Conservation (phyloP, 2,329 filamentous ascomycete species). For the Cladosporium halotolerans region DNA sequence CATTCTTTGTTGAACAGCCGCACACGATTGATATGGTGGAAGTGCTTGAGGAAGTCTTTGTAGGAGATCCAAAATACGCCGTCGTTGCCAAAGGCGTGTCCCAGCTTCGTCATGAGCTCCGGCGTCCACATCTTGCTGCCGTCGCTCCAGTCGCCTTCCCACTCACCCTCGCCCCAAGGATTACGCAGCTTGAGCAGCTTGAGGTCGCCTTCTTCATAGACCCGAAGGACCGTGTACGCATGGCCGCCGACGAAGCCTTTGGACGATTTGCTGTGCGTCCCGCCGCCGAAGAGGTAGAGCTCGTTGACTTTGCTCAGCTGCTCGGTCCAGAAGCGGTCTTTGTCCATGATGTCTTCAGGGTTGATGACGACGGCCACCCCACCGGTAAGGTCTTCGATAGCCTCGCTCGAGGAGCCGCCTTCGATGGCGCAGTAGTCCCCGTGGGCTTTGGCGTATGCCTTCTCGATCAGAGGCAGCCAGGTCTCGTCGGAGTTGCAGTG, state of each 20-base stretch:
- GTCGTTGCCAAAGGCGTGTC: conserved; percentile 28
- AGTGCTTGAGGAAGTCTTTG: conserved; percentile 51
- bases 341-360: conserved; percentile 66
- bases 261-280: conserved; percentile 27
- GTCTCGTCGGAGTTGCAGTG: conserved; percentile 73
- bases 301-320: conserved; percentile 75
- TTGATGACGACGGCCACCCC: conserved; percentile 65
- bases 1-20: conserved; percentile 56
- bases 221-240: conserved; percentile 56
- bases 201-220: conserved; percentile 35
- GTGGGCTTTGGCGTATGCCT: conserved; percentile 79
- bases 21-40: conserved; percentile 55
- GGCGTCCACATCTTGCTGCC: conserved; percentile 80
- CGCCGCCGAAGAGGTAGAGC: conserved; percentile 72
- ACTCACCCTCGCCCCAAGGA: conserved; percentile 75
- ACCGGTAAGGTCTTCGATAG: conserved; percentile 54
- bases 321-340: conserved; percentile 75
- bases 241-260: conserved; percentile 55
- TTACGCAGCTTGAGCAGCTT: conserved; percentile 53
- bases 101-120: conserved; percentile 61
- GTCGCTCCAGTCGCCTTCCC: conserved; percentile 76
- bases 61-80: conserved; percentile 56
- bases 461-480: conserved; percentile 74
- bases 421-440: conserved; percentile 71
- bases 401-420: conserved; percentile 63